Evolutionary conservation across 805 yeast genomes (phyloP).

Genomic region (Ogataea trehalophila): DNA sequence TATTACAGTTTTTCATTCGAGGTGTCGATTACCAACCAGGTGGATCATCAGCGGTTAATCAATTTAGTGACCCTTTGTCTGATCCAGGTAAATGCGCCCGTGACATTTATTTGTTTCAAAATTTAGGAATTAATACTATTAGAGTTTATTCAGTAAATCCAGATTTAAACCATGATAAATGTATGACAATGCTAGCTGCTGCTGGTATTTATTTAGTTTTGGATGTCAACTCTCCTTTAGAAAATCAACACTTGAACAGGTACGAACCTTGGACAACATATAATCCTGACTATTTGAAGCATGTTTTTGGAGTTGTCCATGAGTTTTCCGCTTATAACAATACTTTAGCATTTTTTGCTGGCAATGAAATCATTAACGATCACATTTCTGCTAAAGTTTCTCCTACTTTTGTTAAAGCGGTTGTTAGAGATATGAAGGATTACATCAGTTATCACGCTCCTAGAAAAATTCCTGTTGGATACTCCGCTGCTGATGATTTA

Average conservation of each 20-base stretch:
- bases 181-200: constrained; percentile 86
- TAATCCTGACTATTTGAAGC: constrained; percentile 62
- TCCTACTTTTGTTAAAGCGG: constrained; percentile 72
- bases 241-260: constrained; percentile 74
- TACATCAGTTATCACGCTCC: constrained; percentile 57
- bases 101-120: constrained; percentile 76
- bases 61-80: constrained; percentile 65
- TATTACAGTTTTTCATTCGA: constrained; percentile 57
- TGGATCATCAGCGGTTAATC: constrained; percentile 74
- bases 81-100: constrained; percentile 70
- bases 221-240: constrained; percentile 86
- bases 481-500: constrained; percentile 94
- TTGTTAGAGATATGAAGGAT: constrained; percentile 74
- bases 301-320: constrained; percentile 72
- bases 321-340: constrained; percentile 82
- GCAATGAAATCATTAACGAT: constrained; percentile 87
- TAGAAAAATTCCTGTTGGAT: constrained; percentile 82
- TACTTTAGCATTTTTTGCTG: constrained; percentile 87
- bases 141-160: constrained; percentile 87
- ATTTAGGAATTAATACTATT: constrained; percentile 80
- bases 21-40: constrained; percentile 98
- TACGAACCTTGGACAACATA: constrained; percentile 93
- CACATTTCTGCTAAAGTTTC: constrained; percentile 61
- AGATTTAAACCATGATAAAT: constrained; percentile 72
- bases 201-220: constrained; percentile 90